Conservation (phyloP, 2,329 filamentous ascomycete species). For the Pestalotiopsis sp. region DNA sequence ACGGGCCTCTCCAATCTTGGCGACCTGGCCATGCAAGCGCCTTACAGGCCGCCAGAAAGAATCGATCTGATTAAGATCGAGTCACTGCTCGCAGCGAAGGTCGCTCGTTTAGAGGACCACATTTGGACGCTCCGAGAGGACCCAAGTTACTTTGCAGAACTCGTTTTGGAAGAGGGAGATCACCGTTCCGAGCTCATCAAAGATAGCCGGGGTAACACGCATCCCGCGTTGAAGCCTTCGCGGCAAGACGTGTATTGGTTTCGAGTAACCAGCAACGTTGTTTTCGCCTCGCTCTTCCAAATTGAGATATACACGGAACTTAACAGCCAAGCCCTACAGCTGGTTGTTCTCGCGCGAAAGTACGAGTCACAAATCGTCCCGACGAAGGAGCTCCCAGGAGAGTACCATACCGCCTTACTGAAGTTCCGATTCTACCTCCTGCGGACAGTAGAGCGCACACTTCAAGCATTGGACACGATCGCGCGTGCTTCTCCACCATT, state of each 20-base stretch:
- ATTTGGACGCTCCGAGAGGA: conserved; percentile 58
- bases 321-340: not conserved
- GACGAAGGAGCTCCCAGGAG: conserved; percentile 33
- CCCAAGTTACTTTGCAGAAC: conserved; percentile 54
- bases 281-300: not conserved
- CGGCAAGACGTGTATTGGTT: not conserved
- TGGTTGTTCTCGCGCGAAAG: conserved; percentile 31
- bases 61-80: conserved; percentile 47
- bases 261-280: not conserved
- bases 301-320: not conserved
- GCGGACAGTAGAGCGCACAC: conserved; percentile 30
- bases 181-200: not conserved
- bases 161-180: conserved; percentile 30
- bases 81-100: conserved; percentile 41
- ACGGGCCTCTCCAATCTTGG: conserved; percentile 38
- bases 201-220: not conserved
- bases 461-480: conserved; percentile 25
- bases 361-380: conserved; percentile 32
- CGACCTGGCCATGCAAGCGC: conserved; percentile 45
- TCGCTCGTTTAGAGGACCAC: conserved; percentile 49
- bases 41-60: conserved; percentile 49
- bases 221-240: not conserved
- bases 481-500: conserved; percentile 41
- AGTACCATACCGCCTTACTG: conserved; percentile 34
- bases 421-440: conserved; percentile 38